Evolutionary conservation across 2,329 filamentous ascomycete species (phyloP), one percentile per base, ranked within the genome.

Genomic region (Trichoderma sp.): DNA sequence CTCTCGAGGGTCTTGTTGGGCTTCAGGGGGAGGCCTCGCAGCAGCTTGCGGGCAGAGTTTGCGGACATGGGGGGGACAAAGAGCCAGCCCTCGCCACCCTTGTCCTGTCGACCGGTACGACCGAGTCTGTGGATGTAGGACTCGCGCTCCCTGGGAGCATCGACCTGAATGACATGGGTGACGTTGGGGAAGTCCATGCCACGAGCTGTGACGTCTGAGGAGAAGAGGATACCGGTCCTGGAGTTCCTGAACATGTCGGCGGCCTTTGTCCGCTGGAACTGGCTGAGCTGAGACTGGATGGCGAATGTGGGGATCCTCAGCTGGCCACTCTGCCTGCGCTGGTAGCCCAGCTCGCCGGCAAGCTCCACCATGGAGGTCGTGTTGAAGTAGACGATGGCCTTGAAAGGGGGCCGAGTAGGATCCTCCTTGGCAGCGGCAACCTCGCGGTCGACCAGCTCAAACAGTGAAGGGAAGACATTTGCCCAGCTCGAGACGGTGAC

Each of bases 381-480:
- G 72, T 91, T 91, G 75, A 94, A 90, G 80, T 97, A 99, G 48
- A 97, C 81, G 67, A 99, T 96, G n/a, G 92, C 92, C 83, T 99
- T 99, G 85, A 98, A 97, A 0, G 92, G 91, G 17, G 76, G 76
- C 3, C 67, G 71, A 4, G 76, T 75, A 2, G 71, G 76, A 68
- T 81, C 78, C 68, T 76, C 72, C 2, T 69, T 71, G 21, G 78
- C 74, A 26, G 79, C 78, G 34, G 81, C 70, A n/a, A 82, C 76
- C 70, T 90, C 87, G 43, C 84, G 83, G 63, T 88, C 79, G 54
- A 89, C 80, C 59, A 97, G 83, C 77, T 98, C 93, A 62, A 95
- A 82, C 21, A 98, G 75, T 2, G 89, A 79, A 17, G 95, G 92
- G 67, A 92, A 82, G 48, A 88, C 79, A 75, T 97, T 96, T 72